Evolutionary conservation across 768 basidiomycete species (phyloP).

Genomic region (Amanita pallidorosea): DNA sequence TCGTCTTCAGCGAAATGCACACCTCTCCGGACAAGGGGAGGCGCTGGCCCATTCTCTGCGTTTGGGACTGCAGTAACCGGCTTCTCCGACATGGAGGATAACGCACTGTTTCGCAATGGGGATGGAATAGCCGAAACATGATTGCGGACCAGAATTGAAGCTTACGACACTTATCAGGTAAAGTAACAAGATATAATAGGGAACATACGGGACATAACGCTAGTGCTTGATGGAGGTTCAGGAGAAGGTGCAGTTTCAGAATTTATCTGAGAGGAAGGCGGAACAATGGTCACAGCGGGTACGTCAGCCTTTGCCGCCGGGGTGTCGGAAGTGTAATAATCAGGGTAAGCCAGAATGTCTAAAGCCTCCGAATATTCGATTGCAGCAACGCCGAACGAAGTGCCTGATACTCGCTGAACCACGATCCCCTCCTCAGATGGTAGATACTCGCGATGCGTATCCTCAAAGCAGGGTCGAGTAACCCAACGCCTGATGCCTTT

Average conservation of each 20-base stretch:
- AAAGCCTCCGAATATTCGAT: constrained; percentile 63
- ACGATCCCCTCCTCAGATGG: constrained; percentile 25
- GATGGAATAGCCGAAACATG: constrained; percentile 33
- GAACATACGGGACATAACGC: constrained; percentile 4
- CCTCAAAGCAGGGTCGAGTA: constrained; percentile 67
- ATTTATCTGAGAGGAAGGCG: constrained; percentile 2
- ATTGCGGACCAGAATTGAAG: constrained; percentile 6
- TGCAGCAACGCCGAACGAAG: constrained; percentile 50
- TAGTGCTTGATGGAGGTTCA: constrained; percentile 6
- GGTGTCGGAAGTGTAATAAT: constrained; percentile 9
- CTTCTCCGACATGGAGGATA: constrained; percentile 7
- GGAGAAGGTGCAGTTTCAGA: not conserved
- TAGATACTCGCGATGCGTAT: constrained; percentile 48
- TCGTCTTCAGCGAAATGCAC: constrained; percentile 60
- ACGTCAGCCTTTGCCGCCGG: not conserved
- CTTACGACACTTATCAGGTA: not conserved
- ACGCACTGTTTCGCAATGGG: constrained; percentile 31
- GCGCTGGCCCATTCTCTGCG: constrained; percentile 8
- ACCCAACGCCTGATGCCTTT: constrained; percentile 60
- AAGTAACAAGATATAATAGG: not conserved
- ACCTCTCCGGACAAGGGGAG: constrained; percentile 34
- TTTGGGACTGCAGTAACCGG: not conserved
- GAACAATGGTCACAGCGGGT: constrained; percentile 9
- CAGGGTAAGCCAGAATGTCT: constrained; percentile 51
- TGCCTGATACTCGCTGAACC: constrained; percentile 32